Evolutionary conservation across 306 rosid genomes (phyloP), one percentile per base, ranked within the genome.

Genomic region (Cucumis melo): DNA sequence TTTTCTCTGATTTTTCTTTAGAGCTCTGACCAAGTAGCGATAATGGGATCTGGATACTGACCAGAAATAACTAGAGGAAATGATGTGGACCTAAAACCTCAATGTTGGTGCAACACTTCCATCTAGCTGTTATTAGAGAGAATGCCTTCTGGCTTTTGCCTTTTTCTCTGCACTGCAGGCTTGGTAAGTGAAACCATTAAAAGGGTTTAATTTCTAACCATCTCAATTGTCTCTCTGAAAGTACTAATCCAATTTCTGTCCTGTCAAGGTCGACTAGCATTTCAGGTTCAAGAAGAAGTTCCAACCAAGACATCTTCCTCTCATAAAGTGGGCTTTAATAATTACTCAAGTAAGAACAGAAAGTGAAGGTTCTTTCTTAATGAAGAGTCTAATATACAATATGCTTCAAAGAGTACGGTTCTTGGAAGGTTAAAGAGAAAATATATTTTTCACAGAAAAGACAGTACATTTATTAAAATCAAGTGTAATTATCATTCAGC

Each of bases 41-140:
- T 74, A 74, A 74, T 54, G 66, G 46, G 50, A 74, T 53, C 6
- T 73, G 46, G 58, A 32, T 36, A 7, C 44, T 57, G n/a, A 74
- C 66, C 53, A 73, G 66, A 74, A 74, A 74, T 10, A 55, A 56
- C 66, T 56, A 36, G 65, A n/a, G 66, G 66, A 74, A 74, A 74
- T 74, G 20, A 74, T 51, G 61, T 19, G 6, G 10, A 19, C 17
- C 77, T 73, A 55, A 48, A 54, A 73, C 48, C 62, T 54, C 62
- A 73, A 32, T 11, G 66, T 66, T 55, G 46, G 60, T 9, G 16
- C 57, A 51, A 51, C 61, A 15, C 77, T 51, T 73, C 44, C 61
- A 73, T 29, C 29, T 51, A 51, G 27, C 60, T 73, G 44, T 73
- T 73, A 73, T 5, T 27, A 41, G 76, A 72, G 61, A 72, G 60